phyloP scores from a whole-genome alignment of 2,329 filamentous ascomycete genomes.

The Cladophialophora psammophila region DNA sequence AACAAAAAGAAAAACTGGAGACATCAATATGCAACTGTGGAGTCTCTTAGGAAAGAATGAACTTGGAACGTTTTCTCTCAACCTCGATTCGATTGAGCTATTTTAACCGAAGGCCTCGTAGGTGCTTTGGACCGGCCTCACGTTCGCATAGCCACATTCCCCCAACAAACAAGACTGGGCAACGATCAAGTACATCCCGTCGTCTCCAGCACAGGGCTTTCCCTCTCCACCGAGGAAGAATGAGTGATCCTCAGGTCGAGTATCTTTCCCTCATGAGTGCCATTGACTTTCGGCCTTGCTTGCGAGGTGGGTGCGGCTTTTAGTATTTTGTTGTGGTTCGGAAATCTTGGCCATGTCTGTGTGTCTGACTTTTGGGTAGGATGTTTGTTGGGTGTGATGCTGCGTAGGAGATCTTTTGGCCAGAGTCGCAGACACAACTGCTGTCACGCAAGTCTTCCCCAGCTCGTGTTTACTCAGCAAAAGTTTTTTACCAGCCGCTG shows the following conservation, averaged over 20 bases:
- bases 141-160: constrained; percentile 10
- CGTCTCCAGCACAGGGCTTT: constrained; percentile 92
- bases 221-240: constrained; percentile 67
- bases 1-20: no score
- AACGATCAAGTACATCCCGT: constrained; percentile 88
- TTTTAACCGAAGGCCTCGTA: not conserved
- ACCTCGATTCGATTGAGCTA: constrained; percentile 15
- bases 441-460: not conserved
- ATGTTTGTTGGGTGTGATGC: not conserved
- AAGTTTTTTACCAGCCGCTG: constrained; percentile 44
- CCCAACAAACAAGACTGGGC: constrained; percentile 56
- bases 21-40: not conserved
- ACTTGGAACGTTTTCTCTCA: not conserved
- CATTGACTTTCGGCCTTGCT: constrained; percentile 53
- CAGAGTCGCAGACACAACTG: constrained; percentile 11
- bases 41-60: not conserved
- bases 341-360: not conserved
- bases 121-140: not conserved
- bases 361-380: not conserved
- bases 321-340: constrained; percentile 26
- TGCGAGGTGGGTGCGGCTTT: constrained; percentile 26
- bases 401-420: constrained; percentile 1
- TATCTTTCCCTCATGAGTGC: constrained; percentile 99
- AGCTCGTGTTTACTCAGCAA: constrained; percentile 27
- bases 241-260: constrained; percentile 62